phyloP scores from a whole-genome alignment of 2,329 filamentous ascomycete species.

The Aspergillus udagawae region DNA sequence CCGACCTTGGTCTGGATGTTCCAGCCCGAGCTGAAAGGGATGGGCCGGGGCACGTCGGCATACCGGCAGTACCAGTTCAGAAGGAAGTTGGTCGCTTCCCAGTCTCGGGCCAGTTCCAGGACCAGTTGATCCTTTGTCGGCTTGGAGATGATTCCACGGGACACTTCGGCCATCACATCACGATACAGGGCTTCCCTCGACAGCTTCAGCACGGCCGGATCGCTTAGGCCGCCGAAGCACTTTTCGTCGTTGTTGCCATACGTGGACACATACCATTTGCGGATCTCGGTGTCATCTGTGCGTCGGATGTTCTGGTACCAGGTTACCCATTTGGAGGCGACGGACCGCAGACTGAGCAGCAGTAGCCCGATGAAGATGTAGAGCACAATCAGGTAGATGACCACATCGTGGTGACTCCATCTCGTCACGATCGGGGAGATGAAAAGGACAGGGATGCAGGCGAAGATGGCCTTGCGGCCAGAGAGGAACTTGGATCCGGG shows the following conservation, averaged over 20 bases:
- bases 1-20: slow-evolving; percentile 56
- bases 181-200: slow-evolving; percentile 44
- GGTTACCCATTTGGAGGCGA: slow-evolving; percentile 56
- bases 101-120: slow-evolving; percentile 48
- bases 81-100: slow-evolving; percentile 51
- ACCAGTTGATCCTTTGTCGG: slow-evolving; percentile 46
- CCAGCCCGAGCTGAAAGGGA: slow-evolving; percentile 55
- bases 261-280: slow-evolving; percentile 36
- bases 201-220: slow-evolving; percentile 47
- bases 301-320: slow-evolving; percentile 46
- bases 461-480: slow-evolving; percentile 54
- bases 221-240: slow-evolving; percentile 43
- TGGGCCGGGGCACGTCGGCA: slow-evolving; percentile 46
- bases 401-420: slow-evolving; percentile 51
- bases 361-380: slow-evolving; percentile 52
- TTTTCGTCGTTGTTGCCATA: slow-evolving; percentile 34
- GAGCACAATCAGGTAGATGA: slow-evolving; percentile 54
- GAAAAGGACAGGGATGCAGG: slow-evolving; percentile 53
- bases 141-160: slow-evolving; percentile 42
- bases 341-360: slow-evolving; percentile 50
- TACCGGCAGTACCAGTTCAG: slow-evolving; percentile 52
- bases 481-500: slow-evolving; percentile 54
- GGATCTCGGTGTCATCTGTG: slow-evolving; percentile 37
- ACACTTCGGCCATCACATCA: slow-evolving; percentile 45
- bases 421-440: slow-evolving; percentile 55